Base-by-base conservation (phyloP, 192 early-diverging fungal species). In the Coemansia sp. region DNA sequence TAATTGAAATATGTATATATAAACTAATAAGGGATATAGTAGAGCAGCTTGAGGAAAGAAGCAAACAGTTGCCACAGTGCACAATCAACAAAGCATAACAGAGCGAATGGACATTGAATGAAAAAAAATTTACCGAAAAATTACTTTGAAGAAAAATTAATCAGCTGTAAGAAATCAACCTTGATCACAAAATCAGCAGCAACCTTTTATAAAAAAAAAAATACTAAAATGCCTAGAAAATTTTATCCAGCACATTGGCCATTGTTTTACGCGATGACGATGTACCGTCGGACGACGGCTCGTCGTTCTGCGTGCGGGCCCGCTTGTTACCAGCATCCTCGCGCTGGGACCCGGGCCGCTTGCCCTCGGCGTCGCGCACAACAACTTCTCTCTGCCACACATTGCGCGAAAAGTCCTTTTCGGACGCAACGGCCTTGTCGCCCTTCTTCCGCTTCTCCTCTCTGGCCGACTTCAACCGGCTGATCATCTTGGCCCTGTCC, bases 401-500 rank as follows among this genome's bases (percentile, higher is more conserved):
- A 24, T 55, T 73, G 28, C 64, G 50, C 23, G 58, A 52, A 4
- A 32, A 47, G n/a, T 66, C 70, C 17, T 56, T 86, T 15, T 69
- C 51, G 35, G 74, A 65, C 46, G 61, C 64, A 25, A 84, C 58
- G n/a, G n/a, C n/a, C 15, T 77, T 48, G 48, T 62, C 55, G 10
- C 67, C 65, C 7, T 46, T 40, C 9, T 56, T 43, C 10, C 45
- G 49, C 59, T 48, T 57, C 5, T 50, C 59, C 25, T 74, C 28
- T 64, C 87, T 83, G 59, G 81, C 87, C 7, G 77, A 78, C 68
- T 88, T 81, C 44, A 95, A 90, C 28, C 79, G 82, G 41, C 81
- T 72, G 41, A 93, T 78, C 85, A 90, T 96, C 79, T 93, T 93
- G 20, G 90, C 81, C 49, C 82, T 83, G 29, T 87, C 87, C 23